These are phyloP conservation scores for Stachybotrys chlorohalonatus DNA, from an alignment of 2,329 filamentous ascomycete genomes.

Conservation along the genomic window DNA sequence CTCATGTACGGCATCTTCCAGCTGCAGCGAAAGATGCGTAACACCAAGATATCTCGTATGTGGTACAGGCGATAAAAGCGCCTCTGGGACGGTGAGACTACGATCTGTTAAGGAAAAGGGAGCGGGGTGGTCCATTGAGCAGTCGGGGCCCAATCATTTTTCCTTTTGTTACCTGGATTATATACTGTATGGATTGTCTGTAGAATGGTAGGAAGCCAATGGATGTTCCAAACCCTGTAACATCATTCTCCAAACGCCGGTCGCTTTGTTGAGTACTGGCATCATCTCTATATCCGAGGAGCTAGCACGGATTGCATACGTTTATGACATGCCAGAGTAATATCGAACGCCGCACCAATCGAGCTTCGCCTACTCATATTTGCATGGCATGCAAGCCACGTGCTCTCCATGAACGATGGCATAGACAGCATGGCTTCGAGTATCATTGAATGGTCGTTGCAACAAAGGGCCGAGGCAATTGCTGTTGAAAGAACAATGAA, in stretches of 20 bases:
- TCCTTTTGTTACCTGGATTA: neutral
- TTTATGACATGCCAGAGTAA: too few relatives aligned
- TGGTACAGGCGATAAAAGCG: constrained; percentile 46
- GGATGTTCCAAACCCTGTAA: neutral
- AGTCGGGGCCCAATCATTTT: neutral
- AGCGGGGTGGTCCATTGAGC: neutral
- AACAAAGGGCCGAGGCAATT: too few relatives aligned
- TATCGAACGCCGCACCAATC: too few relatives aligned
- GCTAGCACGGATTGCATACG: too few relatives aligned
- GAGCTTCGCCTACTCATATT: too few relatives aligned
- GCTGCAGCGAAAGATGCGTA: constrained; percentile 67
- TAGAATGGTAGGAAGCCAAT: neutral
- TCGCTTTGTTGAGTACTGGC: too few relatives aligned
- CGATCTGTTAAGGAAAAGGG: neutral
- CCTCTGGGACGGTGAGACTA: neutral
- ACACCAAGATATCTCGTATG: constrained; percentile 45
- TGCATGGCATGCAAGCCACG: too few relatives aligned
- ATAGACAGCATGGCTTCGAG: too few relatives aligned
- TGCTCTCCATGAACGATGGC: too few relatives aligned
- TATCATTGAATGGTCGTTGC: too few relatives aligned
- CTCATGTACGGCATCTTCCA: constrained; percentile 65
- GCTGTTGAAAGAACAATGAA: too few relatives aligned
- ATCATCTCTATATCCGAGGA: too few relatives aligned
- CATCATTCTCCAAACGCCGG: neutral
- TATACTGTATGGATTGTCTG: neutral